Evolutionary conservation across 192 early-diverging fungal species (phyloP).

Genomic region (Funneliformis mosseae): DNA sequence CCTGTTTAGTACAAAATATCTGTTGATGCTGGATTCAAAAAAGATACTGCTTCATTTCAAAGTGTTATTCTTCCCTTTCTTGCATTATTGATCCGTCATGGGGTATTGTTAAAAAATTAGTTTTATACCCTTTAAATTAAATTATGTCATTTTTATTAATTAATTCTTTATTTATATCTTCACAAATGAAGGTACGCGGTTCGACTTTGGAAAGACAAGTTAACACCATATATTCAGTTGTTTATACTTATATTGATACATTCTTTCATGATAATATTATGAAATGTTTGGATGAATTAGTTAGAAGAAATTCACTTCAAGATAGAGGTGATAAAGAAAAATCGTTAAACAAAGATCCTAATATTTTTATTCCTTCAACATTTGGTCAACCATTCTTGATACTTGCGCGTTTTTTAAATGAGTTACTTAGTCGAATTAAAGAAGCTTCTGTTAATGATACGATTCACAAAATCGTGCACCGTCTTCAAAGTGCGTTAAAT

Average conservation of each 20-base stretch:
- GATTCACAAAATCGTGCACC: neutral
- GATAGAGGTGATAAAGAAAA: neutral
- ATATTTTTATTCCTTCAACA: neutral
- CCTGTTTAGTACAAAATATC: conserved; percentile 36
- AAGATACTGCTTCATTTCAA: neutral
- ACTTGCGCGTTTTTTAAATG: conserved; percentile 43
- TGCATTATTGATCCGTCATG: conserved; percentile 40
- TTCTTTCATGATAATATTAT: conserved; percentile 31
- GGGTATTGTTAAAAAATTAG: conserved; percentile 37
- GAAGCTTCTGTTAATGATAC: conserved; percentile 36
- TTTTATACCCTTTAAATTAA: conserved; percentile 31
- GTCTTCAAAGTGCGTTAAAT: neutral
- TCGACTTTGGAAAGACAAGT: conserved; percentile 41
- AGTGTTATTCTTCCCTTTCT: neutral
- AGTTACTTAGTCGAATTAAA: conserved; percentile 42
- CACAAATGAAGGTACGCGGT: conserved; percentile 37
- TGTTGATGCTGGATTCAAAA: neutral
- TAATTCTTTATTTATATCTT: conserved; percentile 39
- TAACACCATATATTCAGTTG: conserved; percentile 41
- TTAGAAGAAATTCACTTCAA: conserved; percentile 33
- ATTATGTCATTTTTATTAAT: neutral
- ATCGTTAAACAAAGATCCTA: neutral
- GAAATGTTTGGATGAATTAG: conserved; percentile 31
- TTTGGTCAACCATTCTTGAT: conserved; percentile 35
- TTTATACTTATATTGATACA: conserved; percentile 39